Percentiles rank a stretch among this genome's conserved stretches.
These are phyloP conservation scores for Neofusicoccum parvum DNA, from an alignment of 2,329 filamentous ascomycete genomes.

Conservation along the genomic window DNA sequence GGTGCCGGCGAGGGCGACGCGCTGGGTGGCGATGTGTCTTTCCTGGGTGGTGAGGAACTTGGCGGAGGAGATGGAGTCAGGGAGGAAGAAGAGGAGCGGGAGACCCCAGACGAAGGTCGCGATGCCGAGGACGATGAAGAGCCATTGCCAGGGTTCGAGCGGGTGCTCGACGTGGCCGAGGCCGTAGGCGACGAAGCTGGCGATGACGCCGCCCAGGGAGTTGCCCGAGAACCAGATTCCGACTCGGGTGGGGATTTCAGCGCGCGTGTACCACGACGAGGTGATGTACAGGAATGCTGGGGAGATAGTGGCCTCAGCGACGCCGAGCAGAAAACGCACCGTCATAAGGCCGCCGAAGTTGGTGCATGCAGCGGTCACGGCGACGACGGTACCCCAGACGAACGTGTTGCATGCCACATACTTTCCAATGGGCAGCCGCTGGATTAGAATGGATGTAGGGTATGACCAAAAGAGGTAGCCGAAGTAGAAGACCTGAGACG, in stretches of 20 bases:
- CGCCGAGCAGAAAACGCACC: slow-evolving; percentile 35
- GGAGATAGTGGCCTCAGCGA: slow-evolving; percentile 28
- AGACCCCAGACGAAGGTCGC: slow-evolving; percentile 47
- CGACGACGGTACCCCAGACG: slow-evolving; percentile 55
- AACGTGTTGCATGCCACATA: slow-evolving; percentile 52
- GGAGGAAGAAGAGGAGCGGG: slow-evolving; percentile 45
- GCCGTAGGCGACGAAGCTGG: slow-evolving; percentile 25
- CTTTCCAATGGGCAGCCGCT: slow-evolving; percentile 51
- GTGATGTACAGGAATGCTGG: slow-evolving; percentile 33
- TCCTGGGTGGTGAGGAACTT: slow-evolving; percentile 26
- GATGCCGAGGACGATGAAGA: slow-evolving; percentile 50
- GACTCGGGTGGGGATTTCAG: slow-evolving; percentile 49
- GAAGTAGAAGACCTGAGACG: slow-evolving; percentile 47
- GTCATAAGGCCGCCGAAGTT: slow-evolving; percentile 32
- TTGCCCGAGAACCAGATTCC: slow-evolving; percentile 53
- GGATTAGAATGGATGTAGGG: slow-evolving; percentile 53
- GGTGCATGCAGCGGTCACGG: slow-evolving; percentile 28
- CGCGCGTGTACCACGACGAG: slow-evolving; percentile 27
- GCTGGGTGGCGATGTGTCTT: slow-evolving; percentile 27
- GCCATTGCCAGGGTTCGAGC: slow-evolving; percentile 48
- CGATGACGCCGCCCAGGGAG: slow-evolving; percentile 51
- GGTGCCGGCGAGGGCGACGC: slow-evolving; percentile 29
- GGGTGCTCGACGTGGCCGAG: slow-evolving; percentile 17
- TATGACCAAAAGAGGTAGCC: slow-evolving; percentile 56
- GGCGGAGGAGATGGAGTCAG: slow-evolving; percentile 39